These are phyloP conservation scores for Fusarium abutilonis DNA, from an alignment of 2,329 filamentous ascomycete species.

Conservation along the genomic window DNA sequence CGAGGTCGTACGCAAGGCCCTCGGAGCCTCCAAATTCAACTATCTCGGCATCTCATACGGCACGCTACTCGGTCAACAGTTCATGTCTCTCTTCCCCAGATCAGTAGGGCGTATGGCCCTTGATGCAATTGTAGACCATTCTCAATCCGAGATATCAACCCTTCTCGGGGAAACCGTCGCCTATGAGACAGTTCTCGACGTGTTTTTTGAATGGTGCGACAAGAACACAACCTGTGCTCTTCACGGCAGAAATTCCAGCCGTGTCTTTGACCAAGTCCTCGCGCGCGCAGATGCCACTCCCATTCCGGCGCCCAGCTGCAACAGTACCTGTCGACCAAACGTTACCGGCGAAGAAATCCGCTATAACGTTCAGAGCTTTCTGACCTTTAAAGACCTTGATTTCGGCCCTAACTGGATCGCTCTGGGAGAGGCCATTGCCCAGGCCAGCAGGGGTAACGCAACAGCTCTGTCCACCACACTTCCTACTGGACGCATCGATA, in stretches of 20 bases:
- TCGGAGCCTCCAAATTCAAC: conserved; percentile 42
- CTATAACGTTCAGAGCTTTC: conserved; percentile 20
- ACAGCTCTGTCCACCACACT: conserved; percentile 28
- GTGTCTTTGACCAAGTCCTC: conserved; percentile 29
- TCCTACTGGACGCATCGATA: background rate
- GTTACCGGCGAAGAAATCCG: conserved; percentile 41
- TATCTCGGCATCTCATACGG: conserved; percentile 53
- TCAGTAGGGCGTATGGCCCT: conserved; percentile 43
- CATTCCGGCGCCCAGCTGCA: conserved; percentile 26
- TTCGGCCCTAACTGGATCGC: conserved; percentile 26
- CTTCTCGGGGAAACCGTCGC: conserved; percentile 27
- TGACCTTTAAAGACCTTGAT: conserved; percentile 26
- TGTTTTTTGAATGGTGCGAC: conserved; percentile 43
- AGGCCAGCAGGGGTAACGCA: conserved; percentile 37
- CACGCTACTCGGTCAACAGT: conserved; percentile 48
- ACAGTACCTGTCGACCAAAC: conserved; percentile 28
- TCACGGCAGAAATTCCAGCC: conserved; percentile 30
- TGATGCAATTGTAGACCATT: conserved; percentile 44
- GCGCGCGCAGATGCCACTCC: conserved; percentile 22
- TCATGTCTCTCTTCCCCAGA: conserved; percentile 47
- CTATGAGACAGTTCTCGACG: conserved; percentile 32
- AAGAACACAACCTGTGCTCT: conserved; percentile 29
- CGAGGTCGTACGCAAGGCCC: conserved; percentile 38
- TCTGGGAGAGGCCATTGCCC: conserved; percentile 22
- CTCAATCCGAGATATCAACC: conserved; percentile 26